Evolutionary conservation across 2,329 filamentous ascomycete genomes (phyloP), one percentile per base, ranked within the genome.

Genomic region (Calonectria pteridis): DNA sequence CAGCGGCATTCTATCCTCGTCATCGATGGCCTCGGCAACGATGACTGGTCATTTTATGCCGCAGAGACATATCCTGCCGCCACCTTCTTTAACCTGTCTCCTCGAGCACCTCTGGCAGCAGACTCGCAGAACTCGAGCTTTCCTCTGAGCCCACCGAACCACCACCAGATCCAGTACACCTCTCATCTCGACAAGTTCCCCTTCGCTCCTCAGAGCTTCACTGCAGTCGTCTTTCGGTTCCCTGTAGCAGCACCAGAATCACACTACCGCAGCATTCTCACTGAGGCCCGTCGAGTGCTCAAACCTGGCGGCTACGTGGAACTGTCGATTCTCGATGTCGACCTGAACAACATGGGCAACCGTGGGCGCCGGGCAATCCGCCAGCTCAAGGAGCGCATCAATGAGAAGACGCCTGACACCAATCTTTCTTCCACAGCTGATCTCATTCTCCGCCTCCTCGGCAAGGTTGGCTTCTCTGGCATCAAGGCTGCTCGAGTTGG

Each of bases 41-140:
- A 94, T 77, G 94, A 97, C 81, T 97, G 94, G 94, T 96, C 94
- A 0, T 96, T 95, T 82, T 96, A 95, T 78, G 94, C 94, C 26
- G 94, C 94, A 9, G 91, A 96, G 81, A 95, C 94, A 1, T 96
- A 96, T 76, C 93, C 93, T 0, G 88, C 88, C 0, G 93, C 93
- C 0, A 93, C 91, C 2, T 93, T 97, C 75, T 96, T 94, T 86
- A 95, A 96, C 81, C 88, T 96, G 29, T 93, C 91, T 0, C 91
- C 91, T 10, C 86, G 89, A 33, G 86, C 89, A 49, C 88, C 88
- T 50, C 78, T 88, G n/a, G 86, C 86, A 0, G 79, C 84, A n/a
- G 87, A 89, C 18, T 81, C 86, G 37, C 85, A 84, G 55, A 84
- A 79, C 49, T 83, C 84, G 0, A 85, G 87, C 33, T 89, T 91